phyloP scores from a whole-genome alignment of 108 stramenopile species.

The Ochromonas danica region DNA sequence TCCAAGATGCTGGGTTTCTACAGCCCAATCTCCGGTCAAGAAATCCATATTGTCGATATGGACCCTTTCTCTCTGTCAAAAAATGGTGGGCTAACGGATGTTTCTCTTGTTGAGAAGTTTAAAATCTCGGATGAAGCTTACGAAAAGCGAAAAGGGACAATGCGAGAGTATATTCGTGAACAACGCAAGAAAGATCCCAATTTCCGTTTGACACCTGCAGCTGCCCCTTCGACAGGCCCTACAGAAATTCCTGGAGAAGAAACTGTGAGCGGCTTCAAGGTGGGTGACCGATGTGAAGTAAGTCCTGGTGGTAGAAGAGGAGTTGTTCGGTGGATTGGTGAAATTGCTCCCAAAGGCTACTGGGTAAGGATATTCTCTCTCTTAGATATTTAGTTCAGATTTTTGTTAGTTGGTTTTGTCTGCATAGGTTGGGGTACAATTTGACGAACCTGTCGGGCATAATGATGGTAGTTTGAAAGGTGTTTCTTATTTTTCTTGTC shows the following conservation, averaged over 20 bases:
- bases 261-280: constrained; percentile 56
- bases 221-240: background rate
- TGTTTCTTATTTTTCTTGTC: constrained; percentile 45
- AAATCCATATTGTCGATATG: constrained; percentile 79
- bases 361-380: too few species aligned
- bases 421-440: constrained; percentile 68
- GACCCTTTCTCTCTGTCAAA: constrained; percentile 78
- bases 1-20: constrained; percentile 83
- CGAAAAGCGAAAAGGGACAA: constrained; percentile 78
- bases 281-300: constrained; percentile 85
- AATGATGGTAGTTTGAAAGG: constrained; percentile 76
- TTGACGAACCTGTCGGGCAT: constrained; percentile 83
- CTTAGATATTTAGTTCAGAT: too few species aligned
- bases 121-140: constrained; percentile 90
- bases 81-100: constrained; percentile 83
- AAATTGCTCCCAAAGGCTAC: constrained; percentile 63
- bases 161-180: constrained; percentile 79
- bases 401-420: too few species aligned
- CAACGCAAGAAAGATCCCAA: constrained; percentile 76
- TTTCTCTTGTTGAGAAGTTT: constrained; percentile 81
- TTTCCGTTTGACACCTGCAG: constrained; percentile 63
- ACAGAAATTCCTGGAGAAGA: constrained; percentile 27
- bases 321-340: constrained; percentile 71
- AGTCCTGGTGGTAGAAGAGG: constrained; percentile 82
- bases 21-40: constrained; percentile 68